Evolutionary conservation across 1,284 basidiomycete genomes (phyloP).

Genomic region (Ganoderma lingzhi): DNA sequence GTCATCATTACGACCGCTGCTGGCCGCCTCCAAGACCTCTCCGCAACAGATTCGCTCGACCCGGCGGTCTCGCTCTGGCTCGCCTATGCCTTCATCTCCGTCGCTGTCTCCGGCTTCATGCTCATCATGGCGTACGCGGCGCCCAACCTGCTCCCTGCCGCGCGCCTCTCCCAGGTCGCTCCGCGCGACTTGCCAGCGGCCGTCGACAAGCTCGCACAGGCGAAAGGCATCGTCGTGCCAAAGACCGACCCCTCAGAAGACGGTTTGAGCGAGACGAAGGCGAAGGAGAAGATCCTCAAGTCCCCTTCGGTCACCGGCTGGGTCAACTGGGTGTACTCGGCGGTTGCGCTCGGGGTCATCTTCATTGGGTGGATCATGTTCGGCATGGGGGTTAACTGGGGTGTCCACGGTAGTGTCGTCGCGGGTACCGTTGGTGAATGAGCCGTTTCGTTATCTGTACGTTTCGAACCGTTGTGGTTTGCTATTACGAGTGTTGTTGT

Average conservation of each 20-base stretch:
- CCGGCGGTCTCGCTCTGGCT: slow-evolving; percentile 53
- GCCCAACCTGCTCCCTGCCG: slow-evolving; percentile 47
- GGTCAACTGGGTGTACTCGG: slow-evolving; percentile 41
- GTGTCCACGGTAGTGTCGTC: slow-evolving; percentile 50
- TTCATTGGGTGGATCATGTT: slow-evolving; percentile 55
- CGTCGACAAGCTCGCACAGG: slow-evolving; percentile 42
- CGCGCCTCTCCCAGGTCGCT: slow-evolving; percentile 49
- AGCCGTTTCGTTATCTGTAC: not conserved
- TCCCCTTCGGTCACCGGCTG: slow-evolving; percentile 35
- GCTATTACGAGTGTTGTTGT: not conserved
- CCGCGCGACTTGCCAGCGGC: slow-evolving; percentile 44
- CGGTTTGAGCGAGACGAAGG: slow-evolving; percentile 31
- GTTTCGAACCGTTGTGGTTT: not conserved
- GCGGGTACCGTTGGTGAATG: slow-evolving; percentile 51
- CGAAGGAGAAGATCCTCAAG: slow-evolving; percentile 46
- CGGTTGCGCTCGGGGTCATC: slow-evolving; percentile 43
- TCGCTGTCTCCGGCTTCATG: slow-evolving; percentile 48
- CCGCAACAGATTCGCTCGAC: slow-evolving; percentile 48
- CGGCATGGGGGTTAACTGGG: slow-evolving; percentile 53
- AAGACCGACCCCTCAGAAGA: slow-evolving; percentile 36
- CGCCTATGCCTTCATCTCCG: slow-evolving; percentile 49
- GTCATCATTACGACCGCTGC: slow-evolving; percentile 55
- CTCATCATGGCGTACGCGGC: slow-evolving; percentile 43
- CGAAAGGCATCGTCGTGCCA: slow-evolving; percentile 33
- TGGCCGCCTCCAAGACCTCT: slow-evolving; percentile 51